Base-by-base conservation (phyloP, 176 grass and related monocot genomes). In the Raddia distichophylla region DNA sequence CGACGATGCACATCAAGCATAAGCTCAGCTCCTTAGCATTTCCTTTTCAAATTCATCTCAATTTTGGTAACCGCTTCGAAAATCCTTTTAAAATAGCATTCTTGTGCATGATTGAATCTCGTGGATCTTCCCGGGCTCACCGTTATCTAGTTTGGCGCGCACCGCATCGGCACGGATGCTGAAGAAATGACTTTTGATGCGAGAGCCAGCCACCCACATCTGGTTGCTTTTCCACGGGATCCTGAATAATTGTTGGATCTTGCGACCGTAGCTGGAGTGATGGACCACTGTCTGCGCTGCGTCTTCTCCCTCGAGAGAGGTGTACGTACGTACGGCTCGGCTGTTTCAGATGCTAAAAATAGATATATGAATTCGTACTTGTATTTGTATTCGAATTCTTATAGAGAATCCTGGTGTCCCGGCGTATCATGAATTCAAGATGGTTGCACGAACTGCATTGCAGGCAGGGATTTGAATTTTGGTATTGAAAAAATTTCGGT, bases 231-330 rank as follows among this genome's bases (percentile, higher is more conserved):
- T 20, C 51, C 67, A 74, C 37, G 49, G 76, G 64, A 47, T 52
- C 49, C 72, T 77, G 72, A 72, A 76, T 73, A 66, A 66, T 77
- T 68, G 83, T 86, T 86, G 79, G 83, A 90, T 90, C 83, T 86
- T 61, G 78, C 44, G 72, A 46, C 71, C 76, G 40, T 44, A 63
- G 35, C 69, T 60, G 79, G 66, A 46, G 45, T 83, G 46, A 61
- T 60, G 79, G 66, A 46, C 52, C 87, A 85, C 72, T 14, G 15
- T 22, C 5, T 40, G 37, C 37, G 4, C 10, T 69, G 84, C 17
- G 22, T 1, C 19, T 37, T 64, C 14, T 40, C 73, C 43, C 43
- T 44, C 20, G 73, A 60, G 11, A 46, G 3, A 14, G 55, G 1
- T 2, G 57, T 27, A 27, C 37, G 37, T 40, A 40, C n/a, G 33